Evolutionary conservation across 331 rosid species (phyloP), one percentile per base, ranked within the genome.

Genomic region (Spiraea crenata): DNA sequence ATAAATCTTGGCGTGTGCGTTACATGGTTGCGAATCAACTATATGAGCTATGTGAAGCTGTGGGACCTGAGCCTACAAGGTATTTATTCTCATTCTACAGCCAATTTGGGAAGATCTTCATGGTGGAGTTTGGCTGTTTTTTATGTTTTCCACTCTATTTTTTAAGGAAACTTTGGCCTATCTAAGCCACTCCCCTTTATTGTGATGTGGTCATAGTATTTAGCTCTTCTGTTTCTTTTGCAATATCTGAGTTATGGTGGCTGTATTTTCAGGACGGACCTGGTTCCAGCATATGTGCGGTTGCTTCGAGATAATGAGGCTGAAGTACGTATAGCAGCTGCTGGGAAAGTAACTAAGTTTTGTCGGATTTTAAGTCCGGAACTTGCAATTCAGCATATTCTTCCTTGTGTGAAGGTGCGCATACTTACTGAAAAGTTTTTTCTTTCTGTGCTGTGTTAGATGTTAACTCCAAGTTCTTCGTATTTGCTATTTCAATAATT

Each of bases 271-370:
- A 92, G 98, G 85, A 76, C 71, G 78, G 98, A 93, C 69, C 83
- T 93, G 90, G 97, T 93, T 65, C 98, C 97, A 35, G 96, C 98
- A 35, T 93, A 93, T 74, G 98, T 93, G 74, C 93, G 98, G 63
- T 74, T 93, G 76, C 97, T 93, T 69, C 96, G 97, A 63, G 98
- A 93, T 82, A 93, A 90, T 46, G 98, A 93, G 75, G 97, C 98
- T 64, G 98, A 93, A 89, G 98, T 93, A 65, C 98, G 98, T 41
- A 93, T 93, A 80, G 97, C 98, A 77, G 96, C 98, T 78, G 98
- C 98, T 73, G 98, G 98, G 54, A 88, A 89, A 87, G 97, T 93
- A 37, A 93, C 98, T 12, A 93, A 90, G 68, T 93, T 93, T 78
- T 88, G 97, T 76, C 85, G 96, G 85, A 93, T 93, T 69, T 83